Evolutionary conservation across 305 asterid species (phyloP).

Genomic region (Solanum hybrid): DNA sequence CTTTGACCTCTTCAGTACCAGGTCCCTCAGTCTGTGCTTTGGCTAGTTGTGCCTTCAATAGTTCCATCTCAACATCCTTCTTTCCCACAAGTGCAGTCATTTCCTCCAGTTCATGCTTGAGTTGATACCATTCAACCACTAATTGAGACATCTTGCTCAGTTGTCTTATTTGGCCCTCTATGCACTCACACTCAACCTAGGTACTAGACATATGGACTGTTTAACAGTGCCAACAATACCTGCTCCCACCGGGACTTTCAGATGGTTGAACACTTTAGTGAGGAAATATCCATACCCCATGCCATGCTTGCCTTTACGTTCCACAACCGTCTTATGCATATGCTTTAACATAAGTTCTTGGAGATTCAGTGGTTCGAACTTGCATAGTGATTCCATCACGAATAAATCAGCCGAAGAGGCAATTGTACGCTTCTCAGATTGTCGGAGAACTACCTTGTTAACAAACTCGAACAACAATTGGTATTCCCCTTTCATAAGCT

Average conservation of each 20-base stretch:
- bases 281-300: not conserved
- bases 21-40: too few relatives aligned
- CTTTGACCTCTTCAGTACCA: too few relatives aligned
- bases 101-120: not conserved
- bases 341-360: not conserved
- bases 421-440: not conserved
- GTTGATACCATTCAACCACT: not conserved
- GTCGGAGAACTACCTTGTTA: not conserved
- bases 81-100: not conserved
- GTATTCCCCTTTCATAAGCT: not conserved
- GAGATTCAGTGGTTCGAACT: not conserved
- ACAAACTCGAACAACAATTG: not conserved
- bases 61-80: too few relatives aligned
- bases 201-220: not conserved
- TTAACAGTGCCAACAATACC: not conserved
- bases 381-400: not conserved
- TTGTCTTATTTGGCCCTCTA: too few relatives aligned
- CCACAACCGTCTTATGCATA: not conserved
- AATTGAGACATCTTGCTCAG: not conserved
- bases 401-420: not conserved
- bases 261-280: not conserved
- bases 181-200: not conserved
- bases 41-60: too few relatives aligned
- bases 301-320: not conserved
- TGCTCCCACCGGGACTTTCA: not conserved